Base-by-base conservation (phyloP, 352 stramenopile species). In the Paralagenidium karlingii region DNA sequence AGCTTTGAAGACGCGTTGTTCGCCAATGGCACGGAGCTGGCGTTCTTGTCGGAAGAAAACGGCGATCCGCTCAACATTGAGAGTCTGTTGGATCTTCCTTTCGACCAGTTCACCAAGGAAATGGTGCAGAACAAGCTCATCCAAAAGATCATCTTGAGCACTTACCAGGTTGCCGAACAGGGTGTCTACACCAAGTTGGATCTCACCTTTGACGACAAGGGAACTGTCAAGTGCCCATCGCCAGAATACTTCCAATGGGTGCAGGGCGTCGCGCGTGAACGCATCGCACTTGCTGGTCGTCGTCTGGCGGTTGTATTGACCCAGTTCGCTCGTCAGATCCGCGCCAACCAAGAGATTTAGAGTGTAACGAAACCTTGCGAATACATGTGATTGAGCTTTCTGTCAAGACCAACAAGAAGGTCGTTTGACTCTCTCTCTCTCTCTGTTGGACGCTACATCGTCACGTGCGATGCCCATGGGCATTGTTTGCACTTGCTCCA, bases 231-330 rank as follows among this genome's bases (percentile, higher is more conserved):
- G 3, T 79, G 66, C 33, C 66, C 66, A 15, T 53, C 53, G 20
- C 36, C 46, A 18, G 36, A 45, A 10, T 81, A 76, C 54, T 27
- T 69, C 2, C 31, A 43, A 0, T 51, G 60, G 55, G 55, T 55
- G 0, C 51, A 51, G 7, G 42, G 41, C 16, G 43, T 71, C 8
- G 51, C 62, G n/a, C 71, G 80, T 51, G 40, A 59, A 26, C 63
- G 63, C 18, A 69, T 79, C 26, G 55, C 60, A 0, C 37, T 69
- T n/a, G 70, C 49, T 15, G 70, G 67, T 45, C 60, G 53, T 21
- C 67, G 67, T 12, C 60, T 84, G 28, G 55, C 67, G 6, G 53
- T 80, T 2, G 46, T 84, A 10, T 49, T 82, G 11, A 78, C 62
- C 31, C 56, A 82, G 42, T 59, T 79, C 30, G 63, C 60, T 2